Conservation (phyloP, 139 green algal species). For the Chlorella sp. region DNA sequence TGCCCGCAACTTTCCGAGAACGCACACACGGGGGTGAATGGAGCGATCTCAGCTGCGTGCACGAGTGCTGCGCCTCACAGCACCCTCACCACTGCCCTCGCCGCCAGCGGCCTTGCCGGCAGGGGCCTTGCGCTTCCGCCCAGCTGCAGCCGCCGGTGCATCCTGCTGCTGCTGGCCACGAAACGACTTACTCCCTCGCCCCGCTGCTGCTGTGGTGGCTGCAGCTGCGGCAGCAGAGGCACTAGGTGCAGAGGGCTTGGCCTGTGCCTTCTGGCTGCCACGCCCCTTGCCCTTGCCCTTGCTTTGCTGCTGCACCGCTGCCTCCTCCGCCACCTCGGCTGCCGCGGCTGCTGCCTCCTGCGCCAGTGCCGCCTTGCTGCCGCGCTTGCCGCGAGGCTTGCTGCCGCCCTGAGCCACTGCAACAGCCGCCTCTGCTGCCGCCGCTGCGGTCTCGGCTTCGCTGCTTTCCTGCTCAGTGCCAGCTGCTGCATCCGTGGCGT, state of each 20-base stretch:
- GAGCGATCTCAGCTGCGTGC: too few relatives aligned
- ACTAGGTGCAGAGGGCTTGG: too few relatives aligned
- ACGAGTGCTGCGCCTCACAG: not conserved
- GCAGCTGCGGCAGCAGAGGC: not conserved
- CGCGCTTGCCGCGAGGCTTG: not conserved
- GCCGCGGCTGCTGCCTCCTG: not conserved
- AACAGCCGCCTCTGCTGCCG: not conserved
- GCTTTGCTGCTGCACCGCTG: not conserved
- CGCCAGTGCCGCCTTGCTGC: not conserved
- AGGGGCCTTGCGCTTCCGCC: constrained; percentile 19
- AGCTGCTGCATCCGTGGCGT: not conserved
- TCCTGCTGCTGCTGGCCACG: not conserved
- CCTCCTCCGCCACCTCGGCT: not conserved
- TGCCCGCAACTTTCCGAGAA: too few relatives aligned
- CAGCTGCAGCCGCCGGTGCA: not conserved
- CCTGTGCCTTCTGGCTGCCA: not conserved
- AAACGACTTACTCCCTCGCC: not conserved
- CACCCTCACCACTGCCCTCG: not conserved
- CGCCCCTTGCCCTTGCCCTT: not conserved
- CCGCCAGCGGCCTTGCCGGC: not conserved
- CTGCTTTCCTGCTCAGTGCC: too few relatives aligned
- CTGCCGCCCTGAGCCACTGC: not conserved
- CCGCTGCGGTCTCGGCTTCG: not conserved
- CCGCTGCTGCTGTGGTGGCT: not conserved
- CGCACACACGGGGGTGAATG: too few relatives aligned